Percentiles rank a stretch among this genome's conserved stretches.
Conservation (phyloP, 306 rosid genomes). For the Lagenaria siceraria region DNA sequence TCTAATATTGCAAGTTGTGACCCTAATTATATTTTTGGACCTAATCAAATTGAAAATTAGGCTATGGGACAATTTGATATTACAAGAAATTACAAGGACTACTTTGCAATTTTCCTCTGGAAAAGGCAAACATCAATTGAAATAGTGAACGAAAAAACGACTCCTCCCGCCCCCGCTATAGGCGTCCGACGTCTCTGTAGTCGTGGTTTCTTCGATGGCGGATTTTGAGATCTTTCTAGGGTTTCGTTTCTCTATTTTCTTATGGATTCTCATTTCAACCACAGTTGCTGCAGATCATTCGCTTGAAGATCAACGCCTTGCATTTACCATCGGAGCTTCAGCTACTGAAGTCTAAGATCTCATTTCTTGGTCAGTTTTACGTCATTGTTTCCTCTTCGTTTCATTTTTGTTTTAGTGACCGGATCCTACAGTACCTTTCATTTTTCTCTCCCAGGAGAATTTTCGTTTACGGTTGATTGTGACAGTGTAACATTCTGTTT, state of each 20-base stretch:
- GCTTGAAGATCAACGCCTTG: background rate
- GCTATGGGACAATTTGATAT: background rate
- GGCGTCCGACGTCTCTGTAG: background rate
- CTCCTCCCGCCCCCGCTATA: background rate
- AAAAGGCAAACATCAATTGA: background rate
- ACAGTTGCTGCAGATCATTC: background rate
- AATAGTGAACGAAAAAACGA: background rate
- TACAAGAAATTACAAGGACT: background rate
- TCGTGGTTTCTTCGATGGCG: background rate
- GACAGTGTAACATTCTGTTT: background rate
- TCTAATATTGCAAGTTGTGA: too few relatives aligned
- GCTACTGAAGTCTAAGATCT: constrained; percentile 12
- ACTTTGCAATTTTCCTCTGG: background rate
- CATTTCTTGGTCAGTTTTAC: constrained; percentile 7
- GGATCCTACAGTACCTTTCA: too few relatives aligned
- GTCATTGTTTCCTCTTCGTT: background rate
- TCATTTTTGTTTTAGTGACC: too few relatives aligned
- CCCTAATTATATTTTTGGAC: background rate
- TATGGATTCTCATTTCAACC: background rate
- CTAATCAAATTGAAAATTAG: background rate
- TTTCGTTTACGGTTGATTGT: background rate
- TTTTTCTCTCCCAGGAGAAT: too few relatives aligned
- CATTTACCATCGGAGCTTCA: constrained; percentile 6
- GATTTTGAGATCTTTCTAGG: background rate
- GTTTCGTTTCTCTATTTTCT: background rate